Evolutionary conservation across 2,329 filamentous ascomycete species (phyloP).

Genomic region (Fusarium equiseti): DNA sequence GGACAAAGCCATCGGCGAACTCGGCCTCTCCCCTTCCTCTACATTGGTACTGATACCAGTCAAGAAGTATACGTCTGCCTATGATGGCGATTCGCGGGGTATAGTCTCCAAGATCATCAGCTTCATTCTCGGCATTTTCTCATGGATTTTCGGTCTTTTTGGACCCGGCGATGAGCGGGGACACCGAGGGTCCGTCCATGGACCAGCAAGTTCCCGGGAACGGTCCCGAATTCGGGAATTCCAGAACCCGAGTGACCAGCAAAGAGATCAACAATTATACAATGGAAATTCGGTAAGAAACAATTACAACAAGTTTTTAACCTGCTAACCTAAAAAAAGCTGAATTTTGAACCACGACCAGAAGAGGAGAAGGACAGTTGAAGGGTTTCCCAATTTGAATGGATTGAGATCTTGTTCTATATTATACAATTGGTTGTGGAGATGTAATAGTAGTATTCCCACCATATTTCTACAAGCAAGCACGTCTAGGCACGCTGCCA

Average conservation of each 20-base stretch:
- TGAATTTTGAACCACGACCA: conserved; percentile 76
- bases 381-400: conserved; percentile 39
- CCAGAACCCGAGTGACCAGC: conserved; percentile 64
- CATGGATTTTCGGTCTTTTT: conserved; percentile 53
- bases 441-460: conserved; percentile 41
- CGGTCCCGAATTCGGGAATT: conserved; percentile 47
- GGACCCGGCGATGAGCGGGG: conserved; percentile 41
- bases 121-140: conserved; percentile 51
- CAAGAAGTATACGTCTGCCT: conserved; percentile 59
- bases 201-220: conserved; percentile 35
- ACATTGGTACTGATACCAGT: conserved; percentile 86
- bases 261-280: conserved; percentile 78
- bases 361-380: conserved; percentile 62
- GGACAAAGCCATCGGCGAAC: conserved; percentile 71
- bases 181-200: background rate
- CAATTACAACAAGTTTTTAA: background rate
- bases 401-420: conserved; percentile 44
- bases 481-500: conserved; percentile 44
- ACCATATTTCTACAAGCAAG: conserved; percentile 38
- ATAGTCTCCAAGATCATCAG: conserved; percentile 49
- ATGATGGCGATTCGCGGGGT: conserved; percentile 49
- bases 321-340: conserved; percentile 57
- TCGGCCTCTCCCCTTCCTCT: conserved; percentile 82
- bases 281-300: conserved; percentile 88
- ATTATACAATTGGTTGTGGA: conserved; percentile 49